Evolutionary conservation across 345 rosid genomes (phyloP), one percentile per base, ranked within the genome.

Genomic region (Eucalyptus albens): DNA sequence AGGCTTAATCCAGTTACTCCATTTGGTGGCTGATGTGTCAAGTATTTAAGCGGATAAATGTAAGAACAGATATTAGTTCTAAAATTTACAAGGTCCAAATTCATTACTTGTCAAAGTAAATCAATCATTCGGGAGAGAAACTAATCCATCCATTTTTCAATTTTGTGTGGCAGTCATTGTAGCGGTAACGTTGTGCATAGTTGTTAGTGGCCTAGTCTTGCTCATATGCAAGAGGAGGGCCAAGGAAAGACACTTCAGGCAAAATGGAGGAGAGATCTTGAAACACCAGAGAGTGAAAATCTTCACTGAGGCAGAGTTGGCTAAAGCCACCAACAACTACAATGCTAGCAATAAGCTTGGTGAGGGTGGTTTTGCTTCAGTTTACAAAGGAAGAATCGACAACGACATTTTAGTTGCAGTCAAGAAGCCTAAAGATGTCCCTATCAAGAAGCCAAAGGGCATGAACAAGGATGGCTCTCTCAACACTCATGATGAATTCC

Each of bases 341-440:
- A 3, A 62, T 6, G 69, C 69, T 29, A 29, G 33, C 9, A 62
- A 29, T 3, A 62, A 62, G 33, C 33, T 62, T 0, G 69, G 69
- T 62, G 69, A 62, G 4, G 69, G 69, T 13, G 33, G 69, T 62
- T 62, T 62, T 62, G 69, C 69, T 62, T 62, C 69, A 29, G 33
- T 62, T 12, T 62, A 62, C 3, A 62, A 0, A 4, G 69, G 69
- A 13, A 62, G 9, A 62, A 62, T 62, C 2, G 42, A 60, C 0
- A 9, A 17, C 4, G 16, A 27, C 3, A 0, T 27, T 3, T 13
- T 27, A 27, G 9, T 27, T 0, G 69, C 69, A 2, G 3, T 60
- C 9, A 60, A 60, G 9, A 60, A 60, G 16, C 69, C 69, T 27
- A 60, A 4, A 60, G 31, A 60, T 27, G 9, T 60, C 69, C 33